A percentile compares a stretch with the other conserved stretches of the same genome.
Conservation (phyloP, 2,329 filamentous ascomycete genomes). For the Coccinonectria pachysandricola region DNA sequence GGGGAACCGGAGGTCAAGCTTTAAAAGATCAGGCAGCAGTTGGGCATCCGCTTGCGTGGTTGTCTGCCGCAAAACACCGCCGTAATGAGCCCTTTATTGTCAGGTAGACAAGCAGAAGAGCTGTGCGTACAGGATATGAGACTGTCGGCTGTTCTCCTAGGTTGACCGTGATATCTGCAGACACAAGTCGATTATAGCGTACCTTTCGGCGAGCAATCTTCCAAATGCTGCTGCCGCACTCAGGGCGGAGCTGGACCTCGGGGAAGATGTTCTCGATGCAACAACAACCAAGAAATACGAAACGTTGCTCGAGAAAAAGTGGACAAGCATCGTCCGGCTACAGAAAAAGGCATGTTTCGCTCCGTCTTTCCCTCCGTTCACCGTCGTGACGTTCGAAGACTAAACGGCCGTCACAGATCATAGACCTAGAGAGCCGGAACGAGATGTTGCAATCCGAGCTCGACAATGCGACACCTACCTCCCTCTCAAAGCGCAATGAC, state of each 20-base stretch:
- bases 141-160: conserved; percentile 5
- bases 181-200: conserved; percentile 90
- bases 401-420: conserved; percentile 49
- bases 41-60: conserved; percentile 4
- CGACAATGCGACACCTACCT: conserved; percentile 67
- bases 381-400: conserved; percentile 3
- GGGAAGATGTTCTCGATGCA: conserved; percentile 62
- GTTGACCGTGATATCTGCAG: conserved; percentile 33
- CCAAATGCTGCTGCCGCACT: conserved; percentile 59
- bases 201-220: conserved; percentile 65
- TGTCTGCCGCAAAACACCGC: conserved; percentile 3
- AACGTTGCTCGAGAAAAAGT: conserved; percentile 91
- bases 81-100: conserved; percentile 64
- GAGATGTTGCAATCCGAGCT: conserved; percentile 68
- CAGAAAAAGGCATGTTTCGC: conserved; percentile 71
- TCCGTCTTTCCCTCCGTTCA: conserved; percentile 2
- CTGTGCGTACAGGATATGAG: conserved; percentile 48
- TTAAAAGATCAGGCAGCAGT: too few species aligned
- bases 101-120: conserved; percentile 75
- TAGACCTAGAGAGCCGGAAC: conserved; percentile 78
- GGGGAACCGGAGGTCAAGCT: too few species aligned
- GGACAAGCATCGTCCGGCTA: conserved; percentile 87
- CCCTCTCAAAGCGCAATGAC: conserved; percentile 49
- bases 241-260: conserved; percentile 65
- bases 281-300: conserved; percentile 89